A percentile compares a stretch with the other conserved stretches of the same genome.
Evolutionary conservation across 2,329 filamentous ascomycete genomes (phyloP).

Genomic region (Clarireedia monteithiana): DNA sequence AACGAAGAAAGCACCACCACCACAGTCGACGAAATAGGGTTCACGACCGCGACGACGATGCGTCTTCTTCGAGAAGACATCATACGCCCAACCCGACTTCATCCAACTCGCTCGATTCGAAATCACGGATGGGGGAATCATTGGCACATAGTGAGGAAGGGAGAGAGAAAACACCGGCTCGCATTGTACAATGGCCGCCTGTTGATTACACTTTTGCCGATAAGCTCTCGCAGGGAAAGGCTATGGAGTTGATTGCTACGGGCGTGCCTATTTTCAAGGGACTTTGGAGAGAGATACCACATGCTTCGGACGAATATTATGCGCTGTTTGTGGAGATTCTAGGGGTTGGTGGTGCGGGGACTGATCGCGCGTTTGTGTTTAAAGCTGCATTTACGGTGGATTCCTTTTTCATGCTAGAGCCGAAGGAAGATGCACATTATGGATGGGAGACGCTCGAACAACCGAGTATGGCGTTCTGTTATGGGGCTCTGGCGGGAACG

Average conservation of each 20-base stretch:
- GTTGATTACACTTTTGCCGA: slow-evolving; percentile 40
- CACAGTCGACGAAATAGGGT: not conserved
- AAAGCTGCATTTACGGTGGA: slow-evolving; percentile 13
- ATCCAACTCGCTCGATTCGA: not conserved
- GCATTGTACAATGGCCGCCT: slow-evolving; percentile 51
- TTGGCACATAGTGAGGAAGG: slow-evolving; percentile 3
- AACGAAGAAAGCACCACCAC: not conserved
- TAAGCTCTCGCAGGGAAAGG: slow-evolving; percentile 45
- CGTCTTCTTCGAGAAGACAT: not conserved
- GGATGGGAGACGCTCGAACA: slow-evolving; percentile 68
- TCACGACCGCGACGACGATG: not conserved
- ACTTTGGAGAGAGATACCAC: slow-evolving; percentile 44
- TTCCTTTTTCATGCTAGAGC: slow-evolving; percentile 20
- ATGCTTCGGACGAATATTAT: slow-evolving; percentile 46
- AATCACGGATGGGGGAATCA: slow-evolving; percentile 3
- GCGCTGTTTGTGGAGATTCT: slow-evolving; percentile 45
- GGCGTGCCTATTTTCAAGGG: slow-evolving; percentile 52
- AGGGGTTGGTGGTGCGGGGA: slow-evolving; percentile 33
- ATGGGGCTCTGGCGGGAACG: slow-evolving; percentile 59
- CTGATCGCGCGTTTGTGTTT: slow-evolving; percentile 16
- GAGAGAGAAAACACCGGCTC: not conserved
- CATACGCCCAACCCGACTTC: not conserved
- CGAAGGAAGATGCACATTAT: slow-evolving; percentile 26
- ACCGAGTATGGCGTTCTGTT: slow-evolving; percentile 62
- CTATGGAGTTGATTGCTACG: slow-evolving; percentile 49